phyloP scores from a whole-genome alignment of 2,329 filamentous ascomycete genomes.

The Amphichorda felina region DNA sequence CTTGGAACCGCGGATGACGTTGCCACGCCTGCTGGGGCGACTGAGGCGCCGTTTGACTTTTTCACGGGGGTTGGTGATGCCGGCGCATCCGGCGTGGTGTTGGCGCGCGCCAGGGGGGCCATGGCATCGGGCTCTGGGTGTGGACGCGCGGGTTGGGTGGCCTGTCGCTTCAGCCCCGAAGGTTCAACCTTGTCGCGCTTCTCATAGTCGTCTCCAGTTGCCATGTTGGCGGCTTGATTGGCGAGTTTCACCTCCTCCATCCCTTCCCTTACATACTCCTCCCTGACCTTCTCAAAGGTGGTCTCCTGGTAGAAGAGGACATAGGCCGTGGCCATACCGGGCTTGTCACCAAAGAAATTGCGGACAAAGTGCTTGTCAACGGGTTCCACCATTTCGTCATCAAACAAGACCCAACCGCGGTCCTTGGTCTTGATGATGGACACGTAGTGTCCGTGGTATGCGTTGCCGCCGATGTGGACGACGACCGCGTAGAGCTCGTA shows the following conservation, averaged over 20 bases:
- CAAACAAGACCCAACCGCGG: constrained; percentile 89
- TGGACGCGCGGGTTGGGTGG: constrained; percentile 34
- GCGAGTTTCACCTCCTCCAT: constrained; percentile 47
- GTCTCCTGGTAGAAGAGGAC: constrained; percentile 97
- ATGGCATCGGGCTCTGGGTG: constrained; percentile 38
- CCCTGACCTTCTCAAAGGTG: constrained; percentile 52
- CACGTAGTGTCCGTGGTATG: constrained; percentile 96
- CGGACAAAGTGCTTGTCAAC: constrained; percentile 93
- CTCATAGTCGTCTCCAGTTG: constrained; percentile 34
- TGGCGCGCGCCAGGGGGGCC: constrained; percentile 51
- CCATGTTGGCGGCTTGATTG: constrained; percentile 43
- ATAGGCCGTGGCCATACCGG: constrained; percentile 86
- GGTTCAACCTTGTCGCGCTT: constrained; percentile 25
- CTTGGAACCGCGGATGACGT: neutral
- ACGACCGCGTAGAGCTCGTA: constrained; percentile 97
- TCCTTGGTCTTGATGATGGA: constrained; percentile 97
- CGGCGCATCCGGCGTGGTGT: constrained; percentile 41
- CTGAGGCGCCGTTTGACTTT: neutral
- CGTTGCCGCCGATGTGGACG: constrained; percentile 91
- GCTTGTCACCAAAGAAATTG: constrained; percentile 94
- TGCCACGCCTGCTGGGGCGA: neutral
- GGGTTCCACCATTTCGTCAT: constrained; percentile 97
- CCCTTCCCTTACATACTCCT: constrained; percentile 76
- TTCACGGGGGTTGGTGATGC: constrained; percentile 7
- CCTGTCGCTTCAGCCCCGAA: constrained; percentile 30